Conservation (phyloP, 352 stramenopile genomes). For the Plasmopara muralis region DNA sequence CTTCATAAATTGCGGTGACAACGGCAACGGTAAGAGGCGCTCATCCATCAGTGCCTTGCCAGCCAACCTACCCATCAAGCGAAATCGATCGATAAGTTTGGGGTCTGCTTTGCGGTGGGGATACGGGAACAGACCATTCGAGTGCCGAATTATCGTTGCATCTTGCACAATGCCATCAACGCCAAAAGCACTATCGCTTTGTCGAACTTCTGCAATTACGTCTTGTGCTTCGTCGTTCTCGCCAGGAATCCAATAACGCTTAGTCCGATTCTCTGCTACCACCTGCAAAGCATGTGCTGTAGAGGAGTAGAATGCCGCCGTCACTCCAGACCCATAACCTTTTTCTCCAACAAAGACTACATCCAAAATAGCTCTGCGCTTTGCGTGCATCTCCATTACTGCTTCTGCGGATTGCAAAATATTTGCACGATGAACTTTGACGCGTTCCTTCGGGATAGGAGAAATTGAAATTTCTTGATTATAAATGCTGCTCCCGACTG, state of each 20-base stretch:
- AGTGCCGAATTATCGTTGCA: constrained; percentile 55
- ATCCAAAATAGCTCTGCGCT: constrained; percentile 76
- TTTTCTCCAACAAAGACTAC: constrained; percentile 83
- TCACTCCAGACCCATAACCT: constrained; percentile 79
- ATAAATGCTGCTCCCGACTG: constrained; percentile 36
- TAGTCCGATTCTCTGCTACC: constrained; percentile 36
- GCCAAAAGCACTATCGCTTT: constrained; percentile 3
- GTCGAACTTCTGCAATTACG: neutral
- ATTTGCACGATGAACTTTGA: constrained; percentile 71
- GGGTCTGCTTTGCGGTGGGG: constrained; percentile 28
- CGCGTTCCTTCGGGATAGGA: constrained; percentile 79
- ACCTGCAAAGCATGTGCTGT: constrained; percentile 60
- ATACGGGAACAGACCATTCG: constrained; percentile 74
- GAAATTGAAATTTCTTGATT: constrained; percentile 81
- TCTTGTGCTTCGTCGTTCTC: constrained; percentile 31
- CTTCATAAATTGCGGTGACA: constrained; percentile 73
- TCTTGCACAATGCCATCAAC: constrained; percentile 19
- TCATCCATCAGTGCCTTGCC: constrained; percentile 83
- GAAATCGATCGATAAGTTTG: constrained; percentile 61
- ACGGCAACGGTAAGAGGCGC: constrained; percentile 57
- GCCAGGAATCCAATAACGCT: constrained; percentile 56
- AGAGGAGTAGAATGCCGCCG: constrained; percentile 79
- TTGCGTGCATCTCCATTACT: constrained; percentile 82
- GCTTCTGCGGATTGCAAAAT: constrained; percentile 69
- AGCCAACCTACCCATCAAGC: constrained; percentile 72